Evolutionary conservation across 1,139 yeast genomes (phyloP).

Genomic region (Suhomyces choctaworum): DNA sequence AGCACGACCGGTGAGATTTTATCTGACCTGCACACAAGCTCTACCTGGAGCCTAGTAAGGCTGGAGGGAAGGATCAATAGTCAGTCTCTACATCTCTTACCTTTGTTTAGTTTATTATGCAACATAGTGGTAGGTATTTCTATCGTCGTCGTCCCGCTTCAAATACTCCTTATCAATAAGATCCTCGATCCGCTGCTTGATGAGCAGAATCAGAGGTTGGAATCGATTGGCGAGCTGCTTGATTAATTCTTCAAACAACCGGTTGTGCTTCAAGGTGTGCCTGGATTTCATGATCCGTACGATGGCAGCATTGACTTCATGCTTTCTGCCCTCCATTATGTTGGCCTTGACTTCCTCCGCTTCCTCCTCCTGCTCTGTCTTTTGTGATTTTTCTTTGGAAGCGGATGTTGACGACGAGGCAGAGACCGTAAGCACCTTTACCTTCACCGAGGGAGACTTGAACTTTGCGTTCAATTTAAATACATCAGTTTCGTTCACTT

Average conservation of each 20-base stretch:
- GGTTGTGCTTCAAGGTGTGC: conserved; percentile 60
- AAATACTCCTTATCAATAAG: conserved; percentile 82
- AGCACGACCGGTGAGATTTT: too few relatives aligned
- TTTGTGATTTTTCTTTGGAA: conserved; percentile 28
- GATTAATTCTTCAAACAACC: conserved; percentile 65
- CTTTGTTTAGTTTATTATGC: conserved; percentile 37
- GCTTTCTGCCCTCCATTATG: conserved; percentile 48
- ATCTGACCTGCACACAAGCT: too few relatives aligned
- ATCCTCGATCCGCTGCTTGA: conserved; percentile 78
- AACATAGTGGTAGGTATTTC: conserved; percentile 67
- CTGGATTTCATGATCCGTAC: conserved; percentile 86
- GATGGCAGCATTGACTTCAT: conserved; percentile 82
- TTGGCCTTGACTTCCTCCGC: conserved; percentile 35
- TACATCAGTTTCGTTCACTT: conserved; percentile 60
- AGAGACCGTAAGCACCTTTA: conserved; percentile 78
- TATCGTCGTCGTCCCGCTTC: conserved; percentile 65
- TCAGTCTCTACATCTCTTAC: background rate
- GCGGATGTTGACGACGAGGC: conserved; percentile 42
- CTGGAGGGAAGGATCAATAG: too few relatives aligned
- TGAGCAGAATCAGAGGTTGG: conserved; percentile 63
- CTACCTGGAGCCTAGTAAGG: too few relatives aligned
- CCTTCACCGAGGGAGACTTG: conserved; percentile 67
- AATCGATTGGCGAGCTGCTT: conserved; percentile 65
- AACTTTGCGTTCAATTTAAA: conserved; percentile 73
- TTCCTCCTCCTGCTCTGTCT: conserved; percentile 42